Conservation (phyloP, 2,329 filamentous ascomycete genomes). For the Canariomyces notabilis region DNA sequence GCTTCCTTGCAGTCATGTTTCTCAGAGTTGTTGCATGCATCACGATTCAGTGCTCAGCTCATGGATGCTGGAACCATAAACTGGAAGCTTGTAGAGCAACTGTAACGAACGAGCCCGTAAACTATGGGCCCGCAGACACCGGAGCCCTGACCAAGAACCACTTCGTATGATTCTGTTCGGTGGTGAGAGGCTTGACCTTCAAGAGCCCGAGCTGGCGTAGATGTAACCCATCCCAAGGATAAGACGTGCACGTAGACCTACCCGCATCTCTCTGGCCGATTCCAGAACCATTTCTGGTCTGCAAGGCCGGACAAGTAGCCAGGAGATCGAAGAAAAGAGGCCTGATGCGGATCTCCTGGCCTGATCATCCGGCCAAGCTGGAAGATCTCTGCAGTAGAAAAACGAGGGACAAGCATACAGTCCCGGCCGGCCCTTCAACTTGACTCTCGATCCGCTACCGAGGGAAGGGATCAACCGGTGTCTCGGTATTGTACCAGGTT, state of each 20-base stretch:
- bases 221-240: not conserved
- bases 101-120: too few relatives aligned
- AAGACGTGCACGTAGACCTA: too few relatives aligned
- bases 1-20: not conserved
- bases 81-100: too few relatives aligned
- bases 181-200: not conserved
- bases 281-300: not conserved
- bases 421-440: not conserved
- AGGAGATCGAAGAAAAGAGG: not conserved
- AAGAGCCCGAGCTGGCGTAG: not conserved
- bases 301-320: not conserved
- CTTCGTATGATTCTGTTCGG: not conserved
- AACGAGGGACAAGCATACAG: not conserved
- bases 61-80: too few relatives aligned
- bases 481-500: not conserved
- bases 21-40: too few relatives aligned
- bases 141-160: too few relatives aligned
- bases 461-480: not conserved
- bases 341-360: not conserved
- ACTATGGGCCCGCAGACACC: not conserved
- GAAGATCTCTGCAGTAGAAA: not conserved
- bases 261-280: not conserved
- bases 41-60: too few relatives aligned
- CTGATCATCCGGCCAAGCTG: not conserved
- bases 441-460: not conserved